Conservation (phyloP, 116 monocot genomes). For the Cymodocea nodosa region DNA sequence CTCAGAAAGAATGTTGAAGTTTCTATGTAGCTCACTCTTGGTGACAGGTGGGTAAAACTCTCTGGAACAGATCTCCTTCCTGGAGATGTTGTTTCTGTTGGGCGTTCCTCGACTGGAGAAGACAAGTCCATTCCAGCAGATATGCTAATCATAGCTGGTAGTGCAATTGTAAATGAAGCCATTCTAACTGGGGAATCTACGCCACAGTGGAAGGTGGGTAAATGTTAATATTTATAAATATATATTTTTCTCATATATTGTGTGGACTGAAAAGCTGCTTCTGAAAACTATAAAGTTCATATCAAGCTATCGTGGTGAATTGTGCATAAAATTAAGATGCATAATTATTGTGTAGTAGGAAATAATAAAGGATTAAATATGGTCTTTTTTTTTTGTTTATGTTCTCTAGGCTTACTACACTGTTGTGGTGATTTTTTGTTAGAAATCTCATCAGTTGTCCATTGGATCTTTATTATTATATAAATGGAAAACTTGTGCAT, state of each 20-base stretch:
- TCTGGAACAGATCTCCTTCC: constrained; percentile 94
- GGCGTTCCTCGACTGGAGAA: constrained; percentile 62
- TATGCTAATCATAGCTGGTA: constrained; percentile 87
- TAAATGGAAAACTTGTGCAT: no score
- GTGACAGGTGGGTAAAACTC: constrained; percentile 80
- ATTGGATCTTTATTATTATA: no score
- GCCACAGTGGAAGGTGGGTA: constrained; percentile 97
- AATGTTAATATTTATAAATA: neutral
- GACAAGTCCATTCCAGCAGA: constrained; percentile 96
- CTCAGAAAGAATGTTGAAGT: constrained; percentile 4
- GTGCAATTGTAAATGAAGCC: constrained; percentile 94
- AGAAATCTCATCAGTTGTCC: no score
- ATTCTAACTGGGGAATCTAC: constrained; percentile 99
- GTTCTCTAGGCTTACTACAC: no score
- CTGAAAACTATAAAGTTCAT: no score
- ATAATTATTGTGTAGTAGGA: no score
- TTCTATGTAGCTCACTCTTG: constrained; percentile 1
- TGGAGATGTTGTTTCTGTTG: constrained; percentile 92
- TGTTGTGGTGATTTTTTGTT: no score
- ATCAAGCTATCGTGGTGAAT: no score
- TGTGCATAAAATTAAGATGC: no score
- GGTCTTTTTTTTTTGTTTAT: no score
- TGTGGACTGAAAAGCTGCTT: no score
- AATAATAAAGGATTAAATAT: no score
- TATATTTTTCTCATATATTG: constrained; percentile 7